Conservation (phyloP, 192 early-diverging fungal genomes). For the Entomortierella lignicola region DNA sequence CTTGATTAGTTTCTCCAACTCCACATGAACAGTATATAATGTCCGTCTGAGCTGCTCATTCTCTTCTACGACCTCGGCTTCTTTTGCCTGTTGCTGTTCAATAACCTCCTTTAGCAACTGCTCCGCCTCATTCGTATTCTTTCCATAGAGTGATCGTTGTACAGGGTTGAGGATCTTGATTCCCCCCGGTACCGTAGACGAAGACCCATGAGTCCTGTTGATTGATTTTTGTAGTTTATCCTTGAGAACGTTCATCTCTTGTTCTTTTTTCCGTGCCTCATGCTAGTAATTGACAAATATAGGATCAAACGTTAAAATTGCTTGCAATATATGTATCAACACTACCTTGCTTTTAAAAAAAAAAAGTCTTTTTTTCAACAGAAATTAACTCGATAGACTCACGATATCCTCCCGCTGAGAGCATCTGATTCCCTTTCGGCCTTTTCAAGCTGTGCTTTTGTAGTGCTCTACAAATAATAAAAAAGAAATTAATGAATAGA, state of each 20-base stretch:
- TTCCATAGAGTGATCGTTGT: conserved; percentile 28
- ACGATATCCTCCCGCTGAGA: conserved; percentile 26
- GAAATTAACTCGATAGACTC: neutral
- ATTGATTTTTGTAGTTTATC: conserved; percentile 60
- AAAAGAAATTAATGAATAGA: conserved; percentile 7
- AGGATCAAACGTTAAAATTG: neutral
- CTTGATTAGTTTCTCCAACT: conserved; percentile 42
- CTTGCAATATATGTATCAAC: neutral
- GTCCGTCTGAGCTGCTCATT: conserved; percentile 54
- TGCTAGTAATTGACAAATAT: conserved; percentile 41
- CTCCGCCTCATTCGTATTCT: conserved; percentile 21
- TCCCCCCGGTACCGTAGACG: conserved; percentile 34
- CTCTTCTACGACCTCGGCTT: conserved; percentile 48
- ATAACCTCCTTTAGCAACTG: conserved; percentile 46
- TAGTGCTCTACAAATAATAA: conserved; percentile 6
- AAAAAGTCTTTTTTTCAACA: no score
- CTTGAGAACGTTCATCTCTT: conserved; percentile 56
- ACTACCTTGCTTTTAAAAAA: no score
- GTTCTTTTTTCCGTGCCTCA: conserved; percentile 58
- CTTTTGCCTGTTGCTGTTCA: conserved; percentile 49
- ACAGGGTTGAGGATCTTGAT: conserved; percentile 35
- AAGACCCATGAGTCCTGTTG: conserved; percentile 11
- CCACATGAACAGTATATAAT: conserved; percentile 53
- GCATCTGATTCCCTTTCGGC: conserved; percentile 29
- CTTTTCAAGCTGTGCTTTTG: conserved; percentile 33